phyloP scores from a whole-genome alignment of 345 rosid genomes.

The Diplotaxis tenuifolia region DNA sequence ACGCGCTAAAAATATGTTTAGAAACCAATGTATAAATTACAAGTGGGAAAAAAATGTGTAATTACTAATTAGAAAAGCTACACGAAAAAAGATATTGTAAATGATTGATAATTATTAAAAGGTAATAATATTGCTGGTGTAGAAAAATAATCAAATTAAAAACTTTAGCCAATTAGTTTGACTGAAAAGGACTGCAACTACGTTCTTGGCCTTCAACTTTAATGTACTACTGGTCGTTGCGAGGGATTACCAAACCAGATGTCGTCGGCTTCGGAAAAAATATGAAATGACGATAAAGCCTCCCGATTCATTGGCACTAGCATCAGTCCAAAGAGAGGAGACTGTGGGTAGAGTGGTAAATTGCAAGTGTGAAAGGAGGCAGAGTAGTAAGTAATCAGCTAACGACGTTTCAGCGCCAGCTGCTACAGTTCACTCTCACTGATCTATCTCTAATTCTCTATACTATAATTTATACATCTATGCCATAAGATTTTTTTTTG shows the following conservation, averaged over 20 bases:
- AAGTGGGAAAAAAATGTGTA: not conserved
- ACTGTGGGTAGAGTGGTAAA: conserved; percentile 12
- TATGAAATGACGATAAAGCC: not conserved
- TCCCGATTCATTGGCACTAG: not conserved
- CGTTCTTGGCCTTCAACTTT: not conserved
- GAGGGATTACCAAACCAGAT: not conserved
- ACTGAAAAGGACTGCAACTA: not conserved
- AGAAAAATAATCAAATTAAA: not conserved
- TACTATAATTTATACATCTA: not conserved
- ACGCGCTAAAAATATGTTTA: no score
- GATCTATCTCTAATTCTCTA: conserved; percentile 10
- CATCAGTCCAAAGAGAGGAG: not conserved
- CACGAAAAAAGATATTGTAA: not conserved
- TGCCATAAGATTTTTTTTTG: no score
- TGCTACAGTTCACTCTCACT: conserved; percentile 34
- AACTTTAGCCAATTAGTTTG: conserved; percentile 18
- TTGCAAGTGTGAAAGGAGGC: not conserved
- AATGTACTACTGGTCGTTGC: conserved; percentile 5
- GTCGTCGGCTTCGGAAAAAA: not conserved
- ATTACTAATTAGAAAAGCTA: not conserved
- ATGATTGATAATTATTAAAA: conserved; percentile 32
- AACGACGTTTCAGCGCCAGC: conserved; percentile 28
- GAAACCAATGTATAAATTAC: no score
- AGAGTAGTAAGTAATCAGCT: not conserved
- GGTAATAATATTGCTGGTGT: conserved; percentile 28